Percentiles rank a stretch among this genome's conserved stretches.
These are phyloP conservation scores for Phytophthora rubi DNA, from an alignment of 352 stramenopile species.

Conservation along the genomic window DNA sequence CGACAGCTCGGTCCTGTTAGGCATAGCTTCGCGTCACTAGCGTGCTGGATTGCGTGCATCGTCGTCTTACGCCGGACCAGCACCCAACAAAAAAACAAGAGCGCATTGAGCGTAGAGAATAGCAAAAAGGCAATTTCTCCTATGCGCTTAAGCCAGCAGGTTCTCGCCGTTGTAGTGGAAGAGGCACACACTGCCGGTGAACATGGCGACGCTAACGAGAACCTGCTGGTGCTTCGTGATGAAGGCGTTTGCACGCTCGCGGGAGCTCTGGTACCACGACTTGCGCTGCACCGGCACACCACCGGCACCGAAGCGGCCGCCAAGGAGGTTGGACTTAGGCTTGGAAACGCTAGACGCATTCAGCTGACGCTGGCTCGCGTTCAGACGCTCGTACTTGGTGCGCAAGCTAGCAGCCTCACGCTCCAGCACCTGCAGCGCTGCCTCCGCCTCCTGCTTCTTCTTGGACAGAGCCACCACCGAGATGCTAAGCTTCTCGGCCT, in stretches of 20 bases:
- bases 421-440: constrained; percentile 65
- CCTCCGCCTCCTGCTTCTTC: constrained; percentile 84
- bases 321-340: constrained; percentile 61
- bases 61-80: constrained; percentile 16
- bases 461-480: constrained; percentile 76
- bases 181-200: constrained; percentile 70
- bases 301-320: constrained; percentile 53
- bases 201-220: constrained; percentile 77
- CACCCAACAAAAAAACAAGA: constrained; percentile 23
- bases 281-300: constrained; percentile 53
- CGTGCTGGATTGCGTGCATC: constrained; percentile 11
- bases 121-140: constrained; percentile 11
- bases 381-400: constrained; percentile 85
- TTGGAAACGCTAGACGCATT: constrained; percentile 61
- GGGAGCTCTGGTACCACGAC: constrained; percentile 68
- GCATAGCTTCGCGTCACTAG: constrained; percentile 16
- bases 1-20: constrained; percentile 13
- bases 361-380: constrained; percentile 76
- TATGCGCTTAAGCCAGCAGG: constrained; percentile 53
- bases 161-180: constrained; percentile 90
- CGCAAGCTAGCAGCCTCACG: constrained; percentile 77
- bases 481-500: constrained; percentile 79
- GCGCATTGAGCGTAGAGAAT: constrained; percentile 23
- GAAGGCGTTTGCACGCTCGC: constrained; percentile 64
- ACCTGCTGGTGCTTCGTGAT: constrained; percentile 82